A percentile compares a stretch with the other conserved stretches of the same genome.
These are phyloP conservation scores for Sporothrix protearum DNA, from an alignment of 2,329 filamentous ascomycete genomes.

Conservation along the genomic window DNA sequence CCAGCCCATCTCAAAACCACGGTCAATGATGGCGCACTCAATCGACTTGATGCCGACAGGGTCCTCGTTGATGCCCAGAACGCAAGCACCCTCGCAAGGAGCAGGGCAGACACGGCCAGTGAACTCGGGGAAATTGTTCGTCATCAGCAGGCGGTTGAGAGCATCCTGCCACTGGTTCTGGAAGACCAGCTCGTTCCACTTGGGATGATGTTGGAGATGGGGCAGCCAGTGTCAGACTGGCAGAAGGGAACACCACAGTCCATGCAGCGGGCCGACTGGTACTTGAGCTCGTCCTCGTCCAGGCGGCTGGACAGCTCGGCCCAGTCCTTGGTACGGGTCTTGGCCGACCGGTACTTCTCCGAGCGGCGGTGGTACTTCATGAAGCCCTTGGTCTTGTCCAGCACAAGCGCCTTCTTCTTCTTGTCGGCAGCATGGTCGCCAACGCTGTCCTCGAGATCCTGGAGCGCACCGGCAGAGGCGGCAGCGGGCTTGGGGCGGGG, in stretches of 20 bases:
- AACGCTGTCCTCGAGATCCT: constrained; percentile 89
- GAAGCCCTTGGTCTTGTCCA: constrained; percentile 97
- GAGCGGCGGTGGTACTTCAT: constrained; percentile 93
- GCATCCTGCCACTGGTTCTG: constrained; percentile 83
- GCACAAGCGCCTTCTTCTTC: constrained; percentile 74
- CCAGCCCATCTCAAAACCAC: constrained; percentile 97
- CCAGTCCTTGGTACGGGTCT: constrained; percentile 88
- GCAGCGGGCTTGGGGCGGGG: constrained; percentile 42
- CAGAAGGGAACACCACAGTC: constrained; percentile 98
- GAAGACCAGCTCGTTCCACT: constrained; percentile 85
- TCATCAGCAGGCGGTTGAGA: constrained; percentile 86
- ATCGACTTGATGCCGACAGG: constrained; percentile 98
- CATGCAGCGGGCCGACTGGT: constrained; percentile 96
- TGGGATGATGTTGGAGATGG: constrained; percentile 98
- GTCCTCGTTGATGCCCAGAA: constrained; percentile 93
- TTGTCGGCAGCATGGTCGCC: constrained; percentile 82
- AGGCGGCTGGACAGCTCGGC: constrained; percentile 82
- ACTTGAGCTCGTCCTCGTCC: constrained; percentile 92
- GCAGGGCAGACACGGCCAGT: constrained; percentile 95
- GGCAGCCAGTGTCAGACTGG: constrained; percentile 91
- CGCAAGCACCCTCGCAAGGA: constrained; percentile 93
- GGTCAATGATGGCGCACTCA: constrained; percentile 95
- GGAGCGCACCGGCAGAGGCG: constrained; percentile 55
- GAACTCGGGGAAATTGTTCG: constrained; percentile 98
- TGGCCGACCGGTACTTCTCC: constrained; percentile 86